Base-by-base conservation (phyloP, 1,139 yeast species). In the Pichia cactophila region DNA sequence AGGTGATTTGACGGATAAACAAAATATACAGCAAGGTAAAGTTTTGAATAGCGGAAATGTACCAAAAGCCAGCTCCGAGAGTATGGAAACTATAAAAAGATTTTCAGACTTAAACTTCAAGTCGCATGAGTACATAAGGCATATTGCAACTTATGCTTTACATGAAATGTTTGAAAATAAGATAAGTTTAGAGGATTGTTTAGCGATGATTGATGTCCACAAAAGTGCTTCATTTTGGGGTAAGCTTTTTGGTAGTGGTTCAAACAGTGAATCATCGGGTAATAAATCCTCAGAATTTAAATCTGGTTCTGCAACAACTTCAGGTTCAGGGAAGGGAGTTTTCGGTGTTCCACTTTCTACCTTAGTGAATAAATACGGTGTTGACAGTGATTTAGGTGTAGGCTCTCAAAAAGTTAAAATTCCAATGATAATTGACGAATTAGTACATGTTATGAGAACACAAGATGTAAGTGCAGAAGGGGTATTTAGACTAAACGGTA, bases 401-500 rank as follows among this genome's bases (percentile, higher is more conserved):
- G 96, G 97, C 0, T 92, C 95, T 0, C 71, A 82, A 0, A 82
- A 81, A 59, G 74, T 92, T 43, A 75, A 83, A 41, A 86, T 94
- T 42, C 99, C 99, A 0, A 78, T 87, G 47, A 74, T 94, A 43
- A 75, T 94, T 47, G 97, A 92, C 61, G 97, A 92, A 61, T 72
- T 90, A 17, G 79, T 94, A 43, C 78, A 80, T 45, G 87, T 95
- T 1, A 78, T 94, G 71, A 78, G 87, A 51, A 95, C 86, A 52
- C 88, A 87, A 73, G 97, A 92, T 69, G 83, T 94, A 87, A 86
- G 97, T 4, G 92, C 89, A 23, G 98, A 92, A 67, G 98, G 98
- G 51, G 86, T 94, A 10, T 94, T 94, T 73, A 78, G 99, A 61
- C 86, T 90, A 63, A 94, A 94, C 64, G 99, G 99, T 62, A 94